Evolutionary conservation across 768 basidiomycete genomes (phyloP).

Genomic region (Serpula lacrymans): DNA sequence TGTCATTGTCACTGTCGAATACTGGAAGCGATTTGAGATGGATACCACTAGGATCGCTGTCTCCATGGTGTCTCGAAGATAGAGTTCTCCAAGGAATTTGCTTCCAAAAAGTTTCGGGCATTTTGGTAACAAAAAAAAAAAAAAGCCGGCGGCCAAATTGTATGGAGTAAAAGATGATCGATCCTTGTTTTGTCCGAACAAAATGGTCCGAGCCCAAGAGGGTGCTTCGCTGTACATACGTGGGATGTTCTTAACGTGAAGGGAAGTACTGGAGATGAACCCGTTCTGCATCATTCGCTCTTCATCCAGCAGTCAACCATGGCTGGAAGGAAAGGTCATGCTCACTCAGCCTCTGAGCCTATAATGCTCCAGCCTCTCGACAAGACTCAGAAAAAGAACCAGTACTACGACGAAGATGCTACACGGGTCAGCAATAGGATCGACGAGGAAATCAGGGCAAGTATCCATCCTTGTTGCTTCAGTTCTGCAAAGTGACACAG

Average conservation of each 20-base stretch:
- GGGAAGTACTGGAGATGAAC: conserved; percentile 27
- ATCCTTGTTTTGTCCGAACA: too few species aligned
- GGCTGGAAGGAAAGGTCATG: conserved; percentile 25
- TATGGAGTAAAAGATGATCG: too few species aligned
- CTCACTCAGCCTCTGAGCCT: conserved; percentile 27
- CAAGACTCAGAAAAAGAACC: conserved; percentile 26
- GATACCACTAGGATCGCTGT: too few species aligned
- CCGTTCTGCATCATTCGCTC: conserved; percentile 14
- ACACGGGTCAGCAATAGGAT: conserved; percentile 46
- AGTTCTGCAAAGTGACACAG: neutral
- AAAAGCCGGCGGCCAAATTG: too few species aligned
- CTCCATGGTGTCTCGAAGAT: too few species aligned
- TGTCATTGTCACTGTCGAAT: too few species aligned
- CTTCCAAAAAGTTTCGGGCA: too few species aligned
- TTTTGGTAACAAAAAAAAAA: too few species aligned
- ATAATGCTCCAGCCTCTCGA: conserved; percentile 29
- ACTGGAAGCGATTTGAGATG: too few species aligned
- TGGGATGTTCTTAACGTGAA: conserved; percentile 28
- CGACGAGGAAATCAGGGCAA: conserved; percentile 55
- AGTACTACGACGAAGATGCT: conserved; percentile 41
- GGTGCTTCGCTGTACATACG: conserved; percentile 36
- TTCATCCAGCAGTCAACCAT: conserved; percentile 14
- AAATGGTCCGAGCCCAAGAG: too few species aligned
- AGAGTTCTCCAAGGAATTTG: too few species aligned
- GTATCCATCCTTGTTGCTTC: conserved; percentile 7